These are phyloP conservation scores for Parafenestella ontariensis DNA, from an alignment of 2,329 filamentous ascomycete genomes.

Conservation along the genomic window DNA sequence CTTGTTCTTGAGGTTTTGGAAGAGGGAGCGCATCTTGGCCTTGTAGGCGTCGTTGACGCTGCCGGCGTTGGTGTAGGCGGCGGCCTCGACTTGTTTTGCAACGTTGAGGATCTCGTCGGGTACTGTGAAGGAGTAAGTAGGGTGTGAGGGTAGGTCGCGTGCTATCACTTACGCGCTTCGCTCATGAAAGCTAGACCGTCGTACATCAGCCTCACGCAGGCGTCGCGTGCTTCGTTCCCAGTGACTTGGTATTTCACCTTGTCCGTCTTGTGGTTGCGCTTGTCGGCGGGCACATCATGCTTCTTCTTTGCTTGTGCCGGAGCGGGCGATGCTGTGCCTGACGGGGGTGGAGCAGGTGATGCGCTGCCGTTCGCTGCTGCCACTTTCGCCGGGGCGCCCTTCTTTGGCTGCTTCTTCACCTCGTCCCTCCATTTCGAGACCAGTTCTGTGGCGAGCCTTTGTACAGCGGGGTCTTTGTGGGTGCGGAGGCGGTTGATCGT, in stretches of 20 bases:
- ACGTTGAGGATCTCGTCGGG: conserved; percentile 71
- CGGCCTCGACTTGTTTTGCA: conserved; percentile 76
- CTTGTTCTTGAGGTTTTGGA: conserved; percentile 93
- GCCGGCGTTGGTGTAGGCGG: conserved; percentile 73
- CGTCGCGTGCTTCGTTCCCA: conserved; percentile 75
- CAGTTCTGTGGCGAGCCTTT: conserved; percentile 77
- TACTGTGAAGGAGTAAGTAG: conserved; percentile 39
- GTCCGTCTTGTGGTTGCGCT: conserved; percentile 83
- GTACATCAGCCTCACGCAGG: conserved; percentile 89
- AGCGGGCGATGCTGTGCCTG: conserved; percentile 53
- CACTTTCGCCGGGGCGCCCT: conserved; percentile 31
- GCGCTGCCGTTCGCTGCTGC: conserved; percentile 33
- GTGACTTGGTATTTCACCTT: conserved; percentile 80
- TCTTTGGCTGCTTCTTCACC: conserved; percentile 64
- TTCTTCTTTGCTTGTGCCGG: conserved; percentile 63
- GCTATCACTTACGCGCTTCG: conserved; percentile 51
- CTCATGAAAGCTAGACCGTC: conserved; percentile 84
- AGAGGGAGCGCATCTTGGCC: conserved; percentile 88
- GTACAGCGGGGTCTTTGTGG: conserved; percentile 77
- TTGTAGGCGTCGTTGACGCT: conserved; percentile 79
- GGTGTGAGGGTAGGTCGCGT: conserved; percentile 10
- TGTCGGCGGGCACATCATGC: conserved; percentile 68
- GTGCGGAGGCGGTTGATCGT: conserved; percentile 84
- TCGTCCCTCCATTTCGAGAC: conserved; percentile 87
- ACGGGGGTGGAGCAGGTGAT: conserved; percentile 44